Evolutionary conservation across 768 basidiomycete genomes (phyloP).

Genomic region (Mycena maculata): DNA sequence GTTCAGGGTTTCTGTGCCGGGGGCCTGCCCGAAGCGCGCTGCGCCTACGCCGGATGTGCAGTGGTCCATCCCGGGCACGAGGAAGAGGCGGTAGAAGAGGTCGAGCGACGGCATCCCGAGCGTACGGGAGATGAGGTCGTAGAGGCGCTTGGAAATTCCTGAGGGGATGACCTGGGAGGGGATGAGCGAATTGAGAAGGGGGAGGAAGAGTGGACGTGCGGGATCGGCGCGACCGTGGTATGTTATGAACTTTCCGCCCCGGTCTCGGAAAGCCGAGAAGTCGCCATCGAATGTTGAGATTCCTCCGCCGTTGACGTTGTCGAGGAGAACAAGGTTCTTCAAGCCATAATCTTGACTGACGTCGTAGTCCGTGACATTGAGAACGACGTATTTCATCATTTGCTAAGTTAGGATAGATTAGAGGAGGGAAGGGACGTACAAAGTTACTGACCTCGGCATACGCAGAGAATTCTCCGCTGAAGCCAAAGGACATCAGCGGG

Average conservation of each 20-base stretch:
- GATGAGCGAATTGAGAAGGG: neutral
- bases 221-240: slow-evolving; percentile 35
- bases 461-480: slow-evolving; percentile 5
- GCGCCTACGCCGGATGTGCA: slow-evolving; percentile 33
- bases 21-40: slow-evolving; percentile 28
- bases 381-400: slow-evolving; percentile 25
- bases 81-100: slow-evolving; percentile 41
- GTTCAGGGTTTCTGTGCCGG: neutral
- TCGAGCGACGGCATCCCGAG: slow-evolving; percentile 26
- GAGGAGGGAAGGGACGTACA: neutral
- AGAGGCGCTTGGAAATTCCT: slow-evolving; percentile 30
- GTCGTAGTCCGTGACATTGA: slow-evolving; percentile 19
- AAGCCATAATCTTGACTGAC: slow-evolving; percentile 13
- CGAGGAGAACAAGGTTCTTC: neutral
- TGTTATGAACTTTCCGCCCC: slow-evolving; percentile 40
- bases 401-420: slow-evolving; percentile 4
- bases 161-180: slow-evolving; percentile 35
- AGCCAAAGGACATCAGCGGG: neutral
- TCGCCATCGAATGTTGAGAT: slow-evolving; percentile 30
- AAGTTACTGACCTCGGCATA: neutral
- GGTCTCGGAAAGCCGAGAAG: slow-evolving; percentile 32
- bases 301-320: slow-evolving; percentile 11
- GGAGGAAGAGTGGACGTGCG: neutral
- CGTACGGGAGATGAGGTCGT: slow-evolving; percentile 34
- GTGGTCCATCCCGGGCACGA: slow-evolving; percentile 41